phyloP scores from a whole-genome alignment of 352 stramenopile genomes.

The Phytophthora pinifolia region DNA sequence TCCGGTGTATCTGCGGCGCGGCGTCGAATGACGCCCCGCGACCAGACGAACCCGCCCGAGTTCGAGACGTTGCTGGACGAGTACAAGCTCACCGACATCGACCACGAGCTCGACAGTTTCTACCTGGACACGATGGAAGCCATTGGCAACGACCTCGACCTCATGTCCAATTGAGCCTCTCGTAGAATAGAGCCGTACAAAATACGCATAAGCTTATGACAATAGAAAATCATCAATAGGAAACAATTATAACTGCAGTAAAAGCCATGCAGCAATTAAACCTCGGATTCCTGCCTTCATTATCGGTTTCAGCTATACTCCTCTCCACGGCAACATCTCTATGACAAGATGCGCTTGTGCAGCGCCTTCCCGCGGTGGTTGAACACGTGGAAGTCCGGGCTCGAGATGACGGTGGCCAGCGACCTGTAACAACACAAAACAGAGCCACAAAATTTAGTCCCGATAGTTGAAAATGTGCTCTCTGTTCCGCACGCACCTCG shows the following conservation, averaged over 20 bases:
- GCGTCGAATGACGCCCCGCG: conserved; percentile 30
- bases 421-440: conserved; percentile 36
- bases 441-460: conserved; percentile 11
- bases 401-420: conserved; percentile 62
- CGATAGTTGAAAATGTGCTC: background rate
- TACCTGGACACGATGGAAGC: conserved; percentile 75
- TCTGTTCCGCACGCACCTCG: conserved; percentile 36
- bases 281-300: background rate
- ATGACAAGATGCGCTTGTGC: conserved; percentile 62
- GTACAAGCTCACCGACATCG: conserved; percentile 81
- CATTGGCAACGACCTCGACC: conserved; percentile 58
- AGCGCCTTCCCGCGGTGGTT: conserved; percentile 79
- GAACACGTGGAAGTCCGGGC: conserved; percentile 80
- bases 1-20: conserved; percentile 5
- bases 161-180: conserved; percentile 51
- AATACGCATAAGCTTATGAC: conserved; percentile 24
- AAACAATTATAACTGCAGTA: conserved; percentile 3
- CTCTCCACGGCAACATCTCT: background rate
- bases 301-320: background rate
- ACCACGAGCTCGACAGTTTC: conserved; percentile 82
- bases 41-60: conserved; percentile 54
- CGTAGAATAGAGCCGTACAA: conserved; percentile 28
- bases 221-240: conserved; percentile 19
- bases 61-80: conserved; percentile 76
- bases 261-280: conserved; percentile 14